Conservation (phyloP, 2,329 filamentous ascomycete species). For the Fusarium staphyleae region DNA sequence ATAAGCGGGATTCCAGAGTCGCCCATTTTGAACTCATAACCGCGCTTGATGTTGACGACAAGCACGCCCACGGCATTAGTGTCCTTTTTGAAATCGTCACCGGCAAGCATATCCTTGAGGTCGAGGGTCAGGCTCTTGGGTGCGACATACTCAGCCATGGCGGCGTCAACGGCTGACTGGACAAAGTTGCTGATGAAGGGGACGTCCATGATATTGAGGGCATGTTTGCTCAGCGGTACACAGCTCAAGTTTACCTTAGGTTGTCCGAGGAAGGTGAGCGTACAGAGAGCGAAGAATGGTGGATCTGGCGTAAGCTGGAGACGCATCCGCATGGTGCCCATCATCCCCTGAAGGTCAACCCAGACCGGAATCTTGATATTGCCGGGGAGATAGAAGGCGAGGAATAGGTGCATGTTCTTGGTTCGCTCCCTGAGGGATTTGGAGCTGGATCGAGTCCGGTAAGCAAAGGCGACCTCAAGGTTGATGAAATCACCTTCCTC, state of each 20-base stretch:
- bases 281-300: constrained; percentile 78
- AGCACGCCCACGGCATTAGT: constrained; percentile 70
- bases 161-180: constrained; percentile 75
- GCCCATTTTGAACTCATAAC: constrained; percentile 74
- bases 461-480: constrained; percentile 77
- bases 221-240: constrained; percentile 71
- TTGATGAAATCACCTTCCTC: constrained; percentile 83
- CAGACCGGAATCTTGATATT: constrained; percentile 68
- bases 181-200: constrained; percentile 79
- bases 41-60: constrained; percentile 70
- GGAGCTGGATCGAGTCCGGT: constrained; percentile 67
- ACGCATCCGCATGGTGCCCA: constrained; percentile 73
- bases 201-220: constrained; percentile 76
- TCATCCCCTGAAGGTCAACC: constrained; percentile 75
- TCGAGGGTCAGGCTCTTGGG: constrained; percentile 78
- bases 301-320: constrained; percentile 78
- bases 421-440: constrained; percentile 73
- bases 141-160: constrained; percentile 77
- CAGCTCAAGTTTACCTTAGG: constrained; percentile 76
- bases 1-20: constrained; percentile 68
- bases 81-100: constrained; percentile 81
- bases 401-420: constrained; percentile 68
- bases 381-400: constrained; percentile 72
- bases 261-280: constrained; percentile 76
- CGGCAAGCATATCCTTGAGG: constrained; percentile 78